Base-by-base conservation (phyloP, 2,329 filamentous ascomycete genomes). In the Claviceps capensis region DNA sequence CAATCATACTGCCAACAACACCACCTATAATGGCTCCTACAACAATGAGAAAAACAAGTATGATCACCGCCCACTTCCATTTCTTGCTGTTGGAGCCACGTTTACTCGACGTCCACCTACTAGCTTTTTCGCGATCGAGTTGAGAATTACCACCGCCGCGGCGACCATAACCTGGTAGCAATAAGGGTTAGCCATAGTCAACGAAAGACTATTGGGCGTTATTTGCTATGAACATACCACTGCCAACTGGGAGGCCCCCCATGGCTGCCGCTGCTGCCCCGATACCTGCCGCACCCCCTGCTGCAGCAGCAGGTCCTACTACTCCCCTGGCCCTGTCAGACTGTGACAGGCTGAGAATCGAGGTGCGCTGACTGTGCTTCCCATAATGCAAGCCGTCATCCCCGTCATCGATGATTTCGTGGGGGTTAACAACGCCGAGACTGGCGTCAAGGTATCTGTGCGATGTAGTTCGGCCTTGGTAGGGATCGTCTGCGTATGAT, bases 401-500 rank as follows among this genome's bases (percentile, higher is more conserved):
- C 30, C 87, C 88, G 62, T 96, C 90, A 64, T 95, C 90, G 22
- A 78, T 79, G 57, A 95, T 90, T 14, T 83, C 82, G 61, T 86
- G 81, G 2, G 89, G 88, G 63, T 95, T 83, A 54, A 93, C 77
- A 1, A 78, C 70, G 41, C 78, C 77, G 4, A 82, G 67, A 8
- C 70, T 65, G 23, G 74, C 68, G 53, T 75, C 74, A 34, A 67
- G 74, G 67, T 62, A 69, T 41, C 66, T 52, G 4, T 45, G 38
- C 14, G 44, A 51, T 3, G 44, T 8, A 13, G 47, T 19, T n/a
- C 47, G 17, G 58, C 77, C 75, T 52, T 78, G 77, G 63, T 88
- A 88, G 0, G 83, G 83, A 48, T 83, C 82, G 59, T 85, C 82
- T 34, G 72, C 69, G 62, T 78, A 81, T 56, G 74, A 62, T 19